Conservation (phyloP, 2,329 filamentous ascomycete genomes). For the Fusarium mundagurra region DNA sequence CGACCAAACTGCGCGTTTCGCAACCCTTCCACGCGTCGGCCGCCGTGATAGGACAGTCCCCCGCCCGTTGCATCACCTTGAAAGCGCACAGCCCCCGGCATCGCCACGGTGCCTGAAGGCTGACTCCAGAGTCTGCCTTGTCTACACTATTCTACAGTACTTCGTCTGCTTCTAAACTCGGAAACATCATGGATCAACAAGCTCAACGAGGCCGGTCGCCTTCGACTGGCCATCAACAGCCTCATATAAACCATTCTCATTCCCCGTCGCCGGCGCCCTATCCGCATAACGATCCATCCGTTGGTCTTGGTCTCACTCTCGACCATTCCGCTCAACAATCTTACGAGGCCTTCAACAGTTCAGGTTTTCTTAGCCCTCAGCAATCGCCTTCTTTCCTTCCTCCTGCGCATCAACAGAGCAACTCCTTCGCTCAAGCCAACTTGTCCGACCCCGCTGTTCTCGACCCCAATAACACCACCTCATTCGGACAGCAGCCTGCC, state of each 20-base stretch:
- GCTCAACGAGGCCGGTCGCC: constrained; percentile 66
- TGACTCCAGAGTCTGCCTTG: constrained; percentile 59
- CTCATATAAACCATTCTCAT: constrained; percentile 75
- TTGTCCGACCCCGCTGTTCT: constrained; percentile 52
- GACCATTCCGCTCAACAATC: constrained; percentile 57
- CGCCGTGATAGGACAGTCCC: constrained; percentile 44
- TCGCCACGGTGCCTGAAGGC: constrained; percentile 56
- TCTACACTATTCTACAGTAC: constrained; percentile 6
- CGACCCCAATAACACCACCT: constrained; percentile 51
- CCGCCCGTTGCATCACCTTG: constrained; percentile 45
- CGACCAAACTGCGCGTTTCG: constrained; percentile 32
- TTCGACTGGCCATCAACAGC: constrained; percentile 65
- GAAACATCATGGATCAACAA: constrained; percentile 55
- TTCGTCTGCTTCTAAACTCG: constrained; percentile 47
- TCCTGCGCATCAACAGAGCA: constrained; percentile 43
- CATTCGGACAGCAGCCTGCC: constrained; percentile 55
- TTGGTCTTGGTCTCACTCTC: constrained; percentile 68
- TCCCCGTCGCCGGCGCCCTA: constrained; percentile 70
- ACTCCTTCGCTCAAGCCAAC: constrained; percentile 43
- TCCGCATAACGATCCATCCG: constrained; percentile 57
- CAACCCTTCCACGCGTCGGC: constrained; percentile 44
- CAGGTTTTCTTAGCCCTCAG: constrained; percentile 62
- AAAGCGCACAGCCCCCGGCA: constrained; percentile 55
- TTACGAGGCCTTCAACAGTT: constrained; percentile 54
- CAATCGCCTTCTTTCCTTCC: constrained; percentile 50